phyloP scores from a whole-genome alignment of 176 grass and related monocot species.

The Thalia dealbata region DNA sequence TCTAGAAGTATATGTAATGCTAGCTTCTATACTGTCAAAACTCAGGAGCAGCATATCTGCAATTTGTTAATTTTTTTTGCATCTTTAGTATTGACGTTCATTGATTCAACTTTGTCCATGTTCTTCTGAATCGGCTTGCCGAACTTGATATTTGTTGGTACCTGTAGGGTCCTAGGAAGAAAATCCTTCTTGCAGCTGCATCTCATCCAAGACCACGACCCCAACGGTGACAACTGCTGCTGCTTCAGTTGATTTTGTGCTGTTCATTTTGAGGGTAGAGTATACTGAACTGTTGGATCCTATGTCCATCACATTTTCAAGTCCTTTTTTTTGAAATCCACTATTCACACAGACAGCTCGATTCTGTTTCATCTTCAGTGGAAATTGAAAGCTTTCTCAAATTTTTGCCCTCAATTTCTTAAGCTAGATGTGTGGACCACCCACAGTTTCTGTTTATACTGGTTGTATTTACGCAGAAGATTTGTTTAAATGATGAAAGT shows the following conservation, averaged over 20 bases:
- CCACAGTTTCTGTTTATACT: too few relatives aligned
- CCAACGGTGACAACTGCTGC: not conserved
- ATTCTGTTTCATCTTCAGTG: not conserved
- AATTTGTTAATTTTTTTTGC: too few relatives aligned
- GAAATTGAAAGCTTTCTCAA: not conserved
- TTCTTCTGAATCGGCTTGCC: not conserved
- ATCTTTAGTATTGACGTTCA: too few relatives aligned
- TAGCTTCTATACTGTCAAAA: too few relatives aligned
- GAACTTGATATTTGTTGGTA: not conserved
- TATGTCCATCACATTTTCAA: not conserved
- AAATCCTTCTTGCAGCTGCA: slow-evolving; percentile 57
- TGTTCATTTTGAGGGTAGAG: not conserved
- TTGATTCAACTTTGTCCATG: too few relatives aligned
- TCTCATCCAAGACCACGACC: slow-evolving; percentile 36
- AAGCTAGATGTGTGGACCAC: too few relatives aligned
- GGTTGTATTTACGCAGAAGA: too few relatives aligned
- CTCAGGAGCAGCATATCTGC: too few relatives aligned
- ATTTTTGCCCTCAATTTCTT: not conserved
- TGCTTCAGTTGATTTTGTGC: not conserved
- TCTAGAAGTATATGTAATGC: too few relatives aligned
- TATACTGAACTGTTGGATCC: not conserved
- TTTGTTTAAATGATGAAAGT: too few relatives aligned
- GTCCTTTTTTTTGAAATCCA: not conserved
- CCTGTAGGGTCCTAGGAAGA: slow-evolving; percentile 67
- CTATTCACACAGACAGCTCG: not conserved